Conservation (phyloP, 805 yeast genomes). For the Starmera dryadoides region DNA sequence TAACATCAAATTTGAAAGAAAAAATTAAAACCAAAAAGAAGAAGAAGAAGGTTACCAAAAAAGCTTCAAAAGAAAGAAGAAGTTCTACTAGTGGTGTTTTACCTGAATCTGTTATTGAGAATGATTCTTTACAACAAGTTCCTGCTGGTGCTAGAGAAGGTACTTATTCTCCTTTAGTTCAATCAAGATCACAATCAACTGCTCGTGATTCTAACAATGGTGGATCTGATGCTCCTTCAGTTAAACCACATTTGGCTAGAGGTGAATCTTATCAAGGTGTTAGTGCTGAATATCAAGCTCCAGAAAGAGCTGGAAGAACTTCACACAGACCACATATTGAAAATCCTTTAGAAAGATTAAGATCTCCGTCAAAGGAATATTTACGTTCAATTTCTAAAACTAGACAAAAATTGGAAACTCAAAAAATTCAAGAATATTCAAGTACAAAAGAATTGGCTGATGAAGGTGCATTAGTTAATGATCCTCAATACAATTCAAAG, state of each 20-base stretch:
- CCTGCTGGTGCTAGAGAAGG: slow-evolving; percentile 42
- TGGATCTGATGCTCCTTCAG: background rate
- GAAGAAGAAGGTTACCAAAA: no score
- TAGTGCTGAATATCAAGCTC: slow-evolving; percentile 31
- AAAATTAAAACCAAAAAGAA: slow-evolving; percentile 4
- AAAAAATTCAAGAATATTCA: slow-evolving; percentile 15
- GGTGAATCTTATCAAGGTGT: slow-evolving; percentile 72
- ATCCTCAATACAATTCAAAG: slow-evolving; percentile 20
- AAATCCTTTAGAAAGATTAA: slow-evolving; percentile 20
- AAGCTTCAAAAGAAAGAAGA: slow-evolving; percentile 12
- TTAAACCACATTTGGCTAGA: slow-evolving; percentile 61
- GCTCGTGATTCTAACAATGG: slow-evolving; percentile 3
- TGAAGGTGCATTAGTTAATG: slow-evolving; percentile 55
- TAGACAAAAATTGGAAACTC: slow-evolving; percentile 39
- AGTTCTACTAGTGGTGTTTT: slow-evolving; percentile 5
- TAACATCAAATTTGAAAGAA: slow-evolving; percentile 14
- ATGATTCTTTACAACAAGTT: slow-evolving; percentile 30
- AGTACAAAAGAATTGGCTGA: slow-evolving; percentile 35
- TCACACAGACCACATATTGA: slow-evolving; percentile 16
- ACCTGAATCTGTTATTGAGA: slow-evolving; percentile 29
- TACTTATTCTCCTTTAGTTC: slow-evolving; percentile 24
- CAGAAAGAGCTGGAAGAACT: slow-evolving; percentile 17
- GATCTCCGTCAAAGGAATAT: slow-evolving; percentile 33
- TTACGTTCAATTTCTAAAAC: slow-evolving; percentile 62
- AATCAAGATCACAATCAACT: slow-evolving; percentile 20